A percentile compares a stretch with the other conserved stretches of the same genome.
phyloP scores from a whole-genome alignment of 371 early-diverging fungal species.

The Apophysomyces sp. region DNA sequence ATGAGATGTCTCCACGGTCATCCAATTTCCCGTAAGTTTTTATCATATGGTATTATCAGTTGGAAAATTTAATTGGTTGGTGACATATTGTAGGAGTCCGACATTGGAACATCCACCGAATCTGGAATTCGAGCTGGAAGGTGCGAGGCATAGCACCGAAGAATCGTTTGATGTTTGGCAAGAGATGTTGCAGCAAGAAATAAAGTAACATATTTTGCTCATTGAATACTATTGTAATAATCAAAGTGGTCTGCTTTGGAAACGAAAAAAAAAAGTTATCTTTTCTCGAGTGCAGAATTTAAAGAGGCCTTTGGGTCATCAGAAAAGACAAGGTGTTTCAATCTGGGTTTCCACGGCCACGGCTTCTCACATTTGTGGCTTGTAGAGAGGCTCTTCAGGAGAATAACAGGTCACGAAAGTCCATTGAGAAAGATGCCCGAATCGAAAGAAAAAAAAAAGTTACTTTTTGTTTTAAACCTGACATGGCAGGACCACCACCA shows the following conservation, averaged over 20 bases:
- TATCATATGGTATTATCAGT: too few relatives aligned
- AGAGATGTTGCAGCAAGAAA: not conserved
- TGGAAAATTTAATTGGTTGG: too few relatives aligned
- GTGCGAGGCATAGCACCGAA: not conserved
- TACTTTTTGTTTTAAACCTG: not conserved
- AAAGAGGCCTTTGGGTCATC: too few relatives aligned
- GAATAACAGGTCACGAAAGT: not conserved
- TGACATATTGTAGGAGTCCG: too few relatives aligned
- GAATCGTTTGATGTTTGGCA: not conserved
- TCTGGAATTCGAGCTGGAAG: conserved; percentile 1
- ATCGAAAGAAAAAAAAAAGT: not conserved
- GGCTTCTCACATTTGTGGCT: not conserved
- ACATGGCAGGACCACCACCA: not conserved
- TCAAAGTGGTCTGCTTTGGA: too few relatives aligned
- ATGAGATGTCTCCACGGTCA: not conserved
- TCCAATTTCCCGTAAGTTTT: not conserved
- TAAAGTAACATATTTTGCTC: too few relatives aligned
- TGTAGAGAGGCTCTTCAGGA: not conserved
- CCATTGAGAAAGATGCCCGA: not conserved
- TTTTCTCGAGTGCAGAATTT: too few relatives aligned
- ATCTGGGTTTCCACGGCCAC: too few relatives aligned
- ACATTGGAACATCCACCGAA: not conserved
- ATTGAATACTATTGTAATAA: too few relatives aligned
- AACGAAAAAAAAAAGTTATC: too few relatives aligned
- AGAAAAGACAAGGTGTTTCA: too few relatives aligned